phyloP scores from a whole-genome alignment of 2,329 filamentous ascomycete species.

The Amauroascus verrucosus region DNA sequence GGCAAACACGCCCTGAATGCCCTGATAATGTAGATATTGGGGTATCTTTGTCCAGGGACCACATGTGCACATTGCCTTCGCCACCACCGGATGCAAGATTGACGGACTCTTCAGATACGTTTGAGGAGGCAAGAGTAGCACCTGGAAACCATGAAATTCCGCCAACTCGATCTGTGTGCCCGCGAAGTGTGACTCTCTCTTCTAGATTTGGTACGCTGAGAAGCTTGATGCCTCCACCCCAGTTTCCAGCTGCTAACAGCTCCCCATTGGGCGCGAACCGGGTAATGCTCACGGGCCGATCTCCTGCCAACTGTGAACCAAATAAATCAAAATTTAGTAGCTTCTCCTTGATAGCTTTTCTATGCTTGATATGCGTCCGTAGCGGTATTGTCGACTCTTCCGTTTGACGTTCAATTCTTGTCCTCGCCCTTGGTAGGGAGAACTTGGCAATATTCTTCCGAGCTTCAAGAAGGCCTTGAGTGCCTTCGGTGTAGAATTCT shows the following conservation, averaged over 20 bases:
- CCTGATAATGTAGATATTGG: slow-evolving; percentile 73
- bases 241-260: slow-evolving; percentile 79
- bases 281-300: slow-evolving; percentile 83
- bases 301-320: slow-evolving; percentile 84
- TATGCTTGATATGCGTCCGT: slow-evolving; percentile 82
- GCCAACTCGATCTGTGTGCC: slow-evolving; percentile 80
- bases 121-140: slow-evolving; percentile 60
- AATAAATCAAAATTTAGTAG: slow-evolving; percentile 79
- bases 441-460: slow-evolving; percentile 70
- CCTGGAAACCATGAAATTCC: slow-evolving; percentile 85
- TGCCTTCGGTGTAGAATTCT: slow-evolving; percentile 88
- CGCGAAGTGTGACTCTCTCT: slow-evolving; percentile 63
- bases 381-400: slow-evolving; percentile 73
- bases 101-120: slow-evolving; percentile 60
- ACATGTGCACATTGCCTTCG: slow-evolving; percentile 77
- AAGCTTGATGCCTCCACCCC: slow-evolving; percentile 80
- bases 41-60: slow-evolving; percentile 78
- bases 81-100: slow-evolving; percentile 87
- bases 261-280: slow-evolving; percentile 80
- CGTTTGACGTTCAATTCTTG: slow-evolving; percentile 65
- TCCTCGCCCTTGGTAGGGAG: slow-evolving; percentile 72
- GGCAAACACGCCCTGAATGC: slow-evolving; percentile 76
- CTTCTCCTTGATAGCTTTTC: slow-evolving; percentile 76
- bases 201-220: slow-evolving; percentile 74
- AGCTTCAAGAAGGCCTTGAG: slow-evolving; percentile 61